These are phyloP conservation scores for Papiliotrema laurentii DNA, from an alignment of 1,284 basidiomycete species.

Conservation along the genomic window DNA sequence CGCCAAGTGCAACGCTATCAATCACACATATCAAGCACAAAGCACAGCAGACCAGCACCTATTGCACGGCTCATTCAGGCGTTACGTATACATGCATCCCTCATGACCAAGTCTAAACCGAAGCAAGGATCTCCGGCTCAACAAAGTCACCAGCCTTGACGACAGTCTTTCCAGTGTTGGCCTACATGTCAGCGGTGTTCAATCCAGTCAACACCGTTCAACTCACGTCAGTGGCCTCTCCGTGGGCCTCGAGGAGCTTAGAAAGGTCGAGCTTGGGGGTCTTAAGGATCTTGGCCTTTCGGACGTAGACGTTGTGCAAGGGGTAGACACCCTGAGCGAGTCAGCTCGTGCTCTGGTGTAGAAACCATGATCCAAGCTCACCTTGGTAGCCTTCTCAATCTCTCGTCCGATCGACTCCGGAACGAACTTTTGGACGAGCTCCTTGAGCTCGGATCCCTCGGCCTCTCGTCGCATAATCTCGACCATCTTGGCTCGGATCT, in stretches of 20 bases:
- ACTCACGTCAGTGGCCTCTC: conserved; percentile 84
- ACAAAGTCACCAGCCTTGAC: conserved; percentile 48
- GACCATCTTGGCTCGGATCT: conserved; percentile 99
- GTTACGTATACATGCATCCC: conserved; percentile 31
- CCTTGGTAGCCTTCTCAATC: conserved; percentile 90
- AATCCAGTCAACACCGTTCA: too few relatives aligned
- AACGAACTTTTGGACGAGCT: conserved; percentile 96
- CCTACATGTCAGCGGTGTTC: conserved; percentile 17
- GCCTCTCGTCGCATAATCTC: conserved; percentile 99
- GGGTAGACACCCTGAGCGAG: conserved; percentile 86
- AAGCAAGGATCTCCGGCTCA: conserved; percentile 48
- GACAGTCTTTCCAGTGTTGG: conserved; percentile 43
- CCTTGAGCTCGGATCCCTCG: conserved; percentile 93
- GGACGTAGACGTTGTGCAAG: conserved; percentile 95
- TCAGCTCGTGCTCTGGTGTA: background rate
- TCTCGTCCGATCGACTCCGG: conserved; percentile 98
- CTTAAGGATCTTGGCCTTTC: conserved; percentile 96
- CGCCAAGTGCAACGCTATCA: too few relatives aligned
- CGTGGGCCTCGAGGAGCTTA: conserved; percentile 93
- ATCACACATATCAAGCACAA: too few relatives aligned
- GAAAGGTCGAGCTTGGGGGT: conserved; percentile 93
- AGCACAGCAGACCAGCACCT: too few relatives aligned
- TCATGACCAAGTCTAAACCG: conserved; percentile 40
- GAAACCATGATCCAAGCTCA: conserved; percentile 9
- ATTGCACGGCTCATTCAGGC: too few relatives aligned